phyloP scores from a whole-genome alignment of 257 asterid species.

The Agastache rugosa region DNA sequence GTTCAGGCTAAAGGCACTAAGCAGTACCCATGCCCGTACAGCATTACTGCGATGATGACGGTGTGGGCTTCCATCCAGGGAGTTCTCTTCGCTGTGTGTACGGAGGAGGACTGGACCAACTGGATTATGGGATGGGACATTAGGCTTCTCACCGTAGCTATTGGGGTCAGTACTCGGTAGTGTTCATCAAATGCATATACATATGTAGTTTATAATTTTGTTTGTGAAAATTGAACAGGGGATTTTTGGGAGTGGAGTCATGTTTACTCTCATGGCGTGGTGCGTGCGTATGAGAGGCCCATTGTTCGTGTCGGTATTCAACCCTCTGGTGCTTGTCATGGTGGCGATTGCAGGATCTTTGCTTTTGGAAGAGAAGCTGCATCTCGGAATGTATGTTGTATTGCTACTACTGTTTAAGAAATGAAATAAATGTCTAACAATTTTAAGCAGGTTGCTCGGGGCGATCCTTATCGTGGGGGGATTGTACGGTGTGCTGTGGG shows the following conservation, averaged over 20 bases:
- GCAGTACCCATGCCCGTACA: constrained; percentile 65
- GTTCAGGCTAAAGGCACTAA: constrained; percentile 67
- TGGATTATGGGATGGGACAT: constrained; percentile 69
- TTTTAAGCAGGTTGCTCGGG: constrained; percentile 52
- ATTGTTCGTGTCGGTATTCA: constrained; percentile 56
- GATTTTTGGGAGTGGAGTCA: constrained; percentile 52
- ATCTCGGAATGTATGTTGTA: constrained; percentile 54
- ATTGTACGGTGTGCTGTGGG: constrained; percentile 61
- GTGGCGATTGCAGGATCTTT: constrained; percentile 65
- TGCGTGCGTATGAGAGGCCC: constrained; percentile 64
- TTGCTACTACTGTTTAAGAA: neutral
- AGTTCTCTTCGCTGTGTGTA: constrained; percentile 46
- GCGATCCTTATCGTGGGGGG: constrained; percentile 52
- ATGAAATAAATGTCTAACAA: no score
- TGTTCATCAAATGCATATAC: neutral
- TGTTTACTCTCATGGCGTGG: constrained; percentile 56
- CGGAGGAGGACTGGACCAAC: constrained; percentile 56
- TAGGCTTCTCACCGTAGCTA: constrained; percentile 48
- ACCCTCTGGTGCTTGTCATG: constrained; percentile 61
- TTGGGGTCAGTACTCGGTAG: constrained; percentile 43
- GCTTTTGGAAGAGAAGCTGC: constrained; percentile 55
- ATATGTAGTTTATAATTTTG: no score
- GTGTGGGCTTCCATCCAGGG: constrained; percentile 55
- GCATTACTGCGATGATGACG: constrained; percentile 65
- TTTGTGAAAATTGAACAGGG: constrained; percentile 43